A percentile compares a stretch with the other conserved stretches of the same genome.
phyloP scores from a whole-genome alignment of 495 filamentous ascomycete genomes.

The Astrothelium subdiscretum region DNA sequence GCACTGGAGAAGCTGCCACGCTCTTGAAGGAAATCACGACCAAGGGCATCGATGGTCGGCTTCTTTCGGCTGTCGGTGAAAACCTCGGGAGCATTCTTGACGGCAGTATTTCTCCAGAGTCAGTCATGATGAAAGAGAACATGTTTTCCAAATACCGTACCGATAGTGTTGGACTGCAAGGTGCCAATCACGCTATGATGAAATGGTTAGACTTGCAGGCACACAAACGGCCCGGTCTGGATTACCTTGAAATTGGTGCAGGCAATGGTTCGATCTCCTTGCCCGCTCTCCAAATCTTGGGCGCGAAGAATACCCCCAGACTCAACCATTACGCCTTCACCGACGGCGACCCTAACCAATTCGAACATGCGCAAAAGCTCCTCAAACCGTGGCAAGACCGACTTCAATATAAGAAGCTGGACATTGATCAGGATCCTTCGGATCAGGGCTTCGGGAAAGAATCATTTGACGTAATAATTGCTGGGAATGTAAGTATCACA shows the following conservation, averaged over 20 bases:
- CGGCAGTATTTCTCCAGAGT: background rate
- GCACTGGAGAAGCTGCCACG: background rate
- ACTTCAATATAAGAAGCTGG: slow-evolving; percentile 11
- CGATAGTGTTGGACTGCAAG: background rate
- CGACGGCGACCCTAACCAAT: slow-evolving; percentile 11
- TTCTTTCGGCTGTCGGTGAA: background rate
- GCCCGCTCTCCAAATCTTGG: slow-evolving; percentile 3
- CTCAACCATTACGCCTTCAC: slow-evolving; percentile 12
- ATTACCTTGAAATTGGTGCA: slow-evolving; percentile 17
- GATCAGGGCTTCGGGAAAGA: slow-evolving; percentile 14
- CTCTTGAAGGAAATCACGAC: background rate
- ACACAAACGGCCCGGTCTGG: background rate
- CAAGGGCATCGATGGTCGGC: background rate
- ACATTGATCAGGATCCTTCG: slow-evolving; percentile 17
- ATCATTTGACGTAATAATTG: slow-evolving; percentile 15
- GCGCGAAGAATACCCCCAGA: background rate
- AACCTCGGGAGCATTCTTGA: background rate
- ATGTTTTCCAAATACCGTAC: slow-evolving; percentile 1
- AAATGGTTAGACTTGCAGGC: slow-evolving; percentile 1
- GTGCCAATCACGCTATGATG: background rate
- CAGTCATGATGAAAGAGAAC: background rate
- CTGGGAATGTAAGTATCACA: slow-evolving; percentile 7
- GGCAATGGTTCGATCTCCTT: slow-evolving; percentile 13
- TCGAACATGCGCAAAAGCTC: slow-evolving; percentile 10
- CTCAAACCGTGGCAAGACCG: slow-evolving; percentile 6